Base-by-base conservation (phyloP, 164 flowering plant genomes). In the Chimonanthus salicifolius region DNA sequence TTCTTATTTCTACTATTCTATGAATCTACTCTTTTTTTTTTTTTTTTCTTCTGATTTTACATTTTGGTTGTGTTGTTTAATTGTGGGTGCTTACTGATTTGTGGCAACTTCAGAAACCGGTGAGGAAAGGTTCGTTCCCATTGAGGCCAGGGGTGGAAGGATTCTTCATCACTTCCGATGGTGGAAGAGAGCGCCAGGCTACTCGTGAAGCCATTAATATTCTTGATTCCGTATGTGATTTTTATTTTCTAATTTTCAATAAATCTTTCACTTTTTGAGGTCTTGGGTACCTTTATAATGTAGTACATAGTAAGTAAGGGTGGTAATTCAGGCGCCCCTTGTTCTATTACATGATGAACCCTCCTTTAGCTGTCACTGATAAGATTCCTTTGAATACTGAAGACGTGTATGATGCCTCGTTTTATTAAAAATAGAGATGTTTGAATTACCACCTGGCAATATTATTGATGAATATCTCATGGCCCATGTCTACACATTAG, bases 131-230 rank as follows among this genome's bases (percentile, higher is more conserved):
- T 0, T 75, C 79, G 4, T 87, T 90, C 78, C 97, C 98, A 43
- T 74, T 95, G 67, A 84, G 78, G 60, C 94, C 94, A 7, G 98
- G 98, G 46, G 86, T 95, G 7, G 84, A 88, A 74, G 99, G 99
- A 0, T 95, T 95, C 90, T 95, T 92, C 75, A 84, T 93, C 72
- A 93, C 99, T 2, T 95, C 98, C 71, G 99, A 95, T 80, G 98
- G 98, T 47, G 99, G 99, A 7, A 81, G 94, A 64, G 99, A 95
- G 77, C 87, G 82, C 69, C 97, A 95, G 80, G 99, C 99, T 33
- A 73, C 94, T 68, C 82, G 74, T 7, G 99, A 95, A 80, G 98
- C 98, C 69, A 77, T 95, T 51, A 78, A 85, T 66, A 94, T 95
- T 71, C 80, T 95, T 68, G 99, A 95, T 47, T 81, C 85, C 64